Percentiles rank a stretch among this genome's conserved stretches.
These are phyloP conservation scores for Phanerochaete sordida DNA, from an alignment of 768 basidiomycete species.

Conservation along the genomic window DNA sequence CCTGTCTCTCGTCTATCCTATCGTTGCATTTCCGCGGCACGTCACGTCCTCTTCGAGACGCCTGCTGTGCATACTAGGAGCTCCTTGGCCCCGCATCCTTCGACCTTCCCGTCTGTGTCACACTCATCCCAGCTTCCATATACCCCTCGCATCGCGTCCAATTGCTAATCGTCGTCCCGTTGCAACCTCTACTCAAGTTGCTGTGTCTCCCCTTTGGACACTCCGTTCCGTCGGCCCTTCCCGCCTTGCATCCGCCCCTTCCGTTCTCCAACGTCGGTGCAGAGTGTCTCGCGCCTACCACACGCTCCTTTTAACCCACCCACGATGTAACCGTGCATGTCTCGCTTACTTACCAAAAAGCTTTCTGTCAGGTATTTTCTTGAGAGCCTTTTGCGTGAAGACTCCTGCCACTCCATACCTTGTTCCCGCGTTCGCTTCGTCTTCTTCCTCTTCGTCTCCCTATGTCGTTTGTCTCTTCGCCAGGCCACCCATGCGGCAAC, in stretches of 20 bases:
- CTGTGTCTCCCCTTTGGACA: neutral
- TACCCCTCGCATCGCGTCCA: constrained; percentile 5
- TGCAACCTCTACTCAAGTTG: neutral
- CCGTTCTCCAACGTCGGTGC: constrained; percentile 1
- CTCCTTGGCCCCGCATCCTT: neutral
- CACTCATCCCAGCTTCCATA: constrained; percentile 1
- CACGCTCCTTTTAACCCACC: neutral
- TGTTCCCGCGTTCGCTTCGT: neutral
- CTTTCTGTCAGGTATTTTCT: neutral
- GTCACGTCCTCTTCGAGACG: neutral
- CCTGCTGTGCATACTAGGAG: constrained; percentile 1
- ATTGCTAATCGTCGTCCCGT: constrained; percentile 6
- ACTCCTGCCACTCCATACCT: neutral
- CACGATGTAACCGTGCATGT: neutral
- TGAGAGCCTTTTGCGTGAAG: constrained; percentile 1
- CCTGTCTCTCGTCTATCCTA: constrained; percentile 15
- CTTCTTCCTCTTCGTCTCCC: neutral
- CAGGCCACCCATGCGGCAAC: neutral
- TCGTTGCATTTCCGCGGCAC: neutral
- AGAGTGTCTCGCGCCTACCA: neutral
- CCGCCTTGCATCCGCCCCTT: neutral
- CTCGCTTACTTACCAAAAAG: neutral
- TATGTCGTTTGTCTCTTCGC: neutral
- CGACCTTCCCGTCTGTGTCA: neutral
- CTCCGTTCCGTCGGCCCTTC: neutral